Conservation (phyloP, 2,329 filamentous ascomycete species). For the Clonostachys byssicola region DNA sequence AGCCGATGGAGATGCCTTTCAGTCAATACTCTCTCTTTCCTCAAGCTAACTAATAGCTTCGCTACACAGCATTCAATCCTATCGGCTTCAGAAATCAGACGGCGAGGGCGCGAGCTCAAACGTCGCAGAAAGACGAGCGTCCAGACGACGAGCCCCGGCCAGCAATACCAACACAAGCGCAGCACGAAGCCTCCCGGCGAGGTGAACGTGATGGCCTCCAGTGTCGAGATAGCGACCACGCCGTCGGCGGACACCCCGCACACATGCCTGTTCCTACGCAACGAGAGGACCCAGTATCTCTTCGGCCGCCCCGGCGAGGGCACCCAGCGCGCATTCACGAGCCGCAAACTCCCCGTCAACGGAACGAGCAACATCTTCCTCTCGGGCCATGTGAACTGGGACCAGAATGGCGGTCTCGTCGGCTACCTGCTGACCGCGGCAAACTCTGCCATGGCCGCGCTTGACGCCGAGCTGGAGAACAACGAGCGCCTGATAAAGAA, state of each 20-base stretch:
- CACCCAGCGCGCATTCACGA: constrained; percentile 70
- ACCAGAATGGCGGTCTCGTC: constrained; percentile 73
- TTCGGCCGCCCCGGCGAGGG: constrained; percentile 83
- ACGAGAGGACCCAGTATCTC: constrained; percentile 77
- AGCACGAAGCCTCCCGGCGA: neutral
- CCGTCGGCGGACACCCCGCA: constrained; percentile 88
- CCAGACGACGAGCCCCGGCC: neutral
- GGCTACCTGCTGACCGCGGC: constrained; percentile 84
- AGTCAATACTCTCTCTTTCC: neutral
- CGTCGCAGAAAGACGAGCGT: neutral
- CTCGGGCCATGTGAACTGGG: constrained; percentile 73
- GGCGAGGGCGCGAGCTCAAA: neutral
- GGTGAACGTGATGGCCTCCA: constrained; percentile 61
- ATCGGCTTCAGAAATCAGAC: neutral
- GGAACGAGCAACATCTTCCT: constrained; percentile 78
- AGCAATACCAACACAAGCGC: neutral
- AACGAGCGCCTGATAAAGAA: constrained; percentile 28
- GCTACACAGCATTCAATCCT: too few species aligned
- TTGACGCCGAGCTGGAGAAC: constrained; percentile 40
- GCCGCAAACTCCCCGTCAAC: constrained; percentile 60
- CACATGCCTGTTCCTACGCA: constrained; percentile 72
- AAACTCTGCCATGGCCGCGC: constrained; percentile 40
- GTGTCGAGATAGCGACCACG: constrained; percentile 71
- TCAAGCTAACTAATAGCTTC: neutral
- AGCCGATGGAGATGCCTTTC: too few species aligned